A percentile compares a stretch with the other conserved stretches of the same genome.
These are phyloP conservation scores for Agaricales sp. DNA, from an alignment of 1,284 basidiomycete species.

Conservation along the genomic window DNA sequence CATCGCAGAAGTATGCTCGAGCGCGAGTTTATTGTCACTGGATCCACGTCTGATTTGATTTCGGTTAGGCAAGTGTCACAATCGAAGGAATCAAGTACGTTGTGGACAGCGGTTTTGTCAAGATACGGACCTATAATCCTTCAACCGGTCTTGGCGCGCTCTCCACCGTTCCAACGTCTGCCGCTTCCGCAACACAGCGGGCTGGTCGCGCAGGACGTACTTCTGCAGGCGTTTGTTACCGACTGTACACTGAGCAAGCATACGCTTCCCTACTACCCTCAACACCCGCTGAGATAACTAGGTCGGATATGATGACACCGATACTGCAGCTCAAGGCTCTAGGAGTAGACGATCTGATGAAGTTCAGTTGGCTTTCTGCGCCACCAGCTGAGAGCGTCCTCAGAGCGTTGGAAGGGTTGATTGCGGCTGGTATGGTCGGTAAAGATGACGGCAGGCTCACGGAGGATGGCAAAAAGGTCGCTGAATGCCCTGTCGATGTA, in stretches of 20 bases:
- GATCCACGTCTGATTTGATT: background rate
- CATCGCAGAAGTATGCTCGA: conserved; percentile 73
- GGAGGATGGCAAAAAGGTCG: conserved; percentile 54
- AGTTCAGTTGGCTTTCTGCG: conserved; percentile 87
- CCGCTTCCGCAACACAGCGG: conserved; percentile 80
- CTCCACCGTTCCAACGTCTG: conserved; percentile 68
- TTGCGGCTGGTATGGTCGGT: conserved; percentile 62
- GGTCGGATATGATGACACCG: conserved; percentile 81
- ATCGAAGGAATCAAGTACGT: conserved; percentile 94
- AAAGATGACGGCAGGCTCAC: conserved; percentile 57
- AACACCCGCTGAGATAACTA: conserved; percentile 83
- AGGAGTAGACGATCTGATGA: conserved; percentile 92
- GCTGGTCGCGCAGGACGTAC: conserved; percentile 90
- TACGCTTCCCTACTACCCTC: conserved; percentile 51
- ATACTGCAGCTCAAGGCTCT: conserved; percentile 90
- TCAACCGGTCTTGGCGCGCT: conserved; percentile 77
- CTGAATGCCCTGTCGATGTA: conserved; percentile 73
- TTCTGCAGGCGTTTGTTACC: conserved; percentile 83
- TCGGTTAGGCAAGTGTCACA: conserved; percentile 85
- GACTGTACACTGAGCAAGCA: conserved; percentile 72
- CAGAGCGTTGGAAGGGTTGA: conserved; percentile 69
- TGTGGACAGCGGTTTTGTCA: conserved; percentile 93
- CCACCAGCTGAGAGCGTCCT: conserved; percentile 85
- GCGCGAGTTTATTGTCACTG: background rate
- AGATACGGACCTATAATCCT: conserved; percentile 84